Percentiles rank a stretch among this genome's conserved stretches.
These are phyloP conservation scores for Coniochaeta sp. DNA, from an alignment of 2,329 filamentous ascomycete species.

Conservation along the genomic window DNA sequence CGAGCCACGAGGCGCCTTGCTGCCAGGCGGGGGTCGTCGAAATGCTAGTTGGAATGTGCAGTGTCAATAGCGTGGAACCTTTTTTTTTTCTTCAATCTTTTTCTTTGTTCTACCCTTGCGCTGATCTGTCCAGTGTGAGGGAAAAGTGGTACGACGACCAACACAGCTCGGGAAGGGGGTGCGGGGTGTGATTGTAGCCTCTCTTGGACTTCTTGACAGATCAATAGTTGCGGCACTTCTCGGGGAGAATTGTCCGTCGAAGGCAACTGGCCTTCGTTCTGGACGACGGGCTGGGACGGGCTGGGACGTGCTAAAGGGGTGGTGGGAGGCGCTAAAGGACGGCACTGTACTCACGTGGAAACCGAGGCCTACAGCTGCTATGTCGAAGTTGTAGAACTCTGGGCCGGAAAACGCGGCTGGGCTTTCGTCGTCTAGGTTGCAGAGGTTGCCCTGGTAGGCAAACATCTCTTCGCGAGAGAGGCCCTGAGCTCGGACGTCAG, in stretches of 20 bases:
- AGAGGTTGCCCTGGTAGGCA: constrained; percentile 51
- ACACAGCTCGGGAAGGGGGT: neutral
- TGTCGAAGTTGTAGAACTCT: constrained; percentile 63
- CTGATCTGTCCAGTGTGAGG: neutral
- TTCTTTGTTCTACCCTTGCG: neutral
- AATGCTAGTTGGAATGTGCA: constrained; percentile 29
- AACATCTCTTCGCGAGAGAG: constrained; percentile 43
- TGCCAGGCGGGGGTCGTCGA: constrained; percentile 54
- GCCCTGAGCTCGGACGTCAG: constrained; percentile 27
- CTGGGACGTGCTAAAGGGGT: neutral
- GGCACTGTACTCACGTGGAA: constrained; percentile 10
- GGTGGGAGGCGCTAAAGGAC: neutral
- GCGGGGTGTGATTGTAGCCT: neutral
- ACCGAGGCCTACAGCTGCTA: constrained; percentile 44
- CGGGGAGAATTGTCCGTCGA: neutral
- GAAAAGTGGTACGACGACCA: neutral
- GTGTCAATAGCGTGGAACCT: neutral
- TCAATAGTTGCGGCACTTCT: neutral
- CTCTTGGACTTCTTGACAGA: neutral
- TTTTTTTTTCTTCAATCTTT: neutral
- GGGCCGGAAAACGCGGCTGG: constrained; percentile 49
- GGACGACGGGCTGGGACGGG: neutral
- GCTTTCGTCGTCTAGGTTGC: constrained; percentile 33
- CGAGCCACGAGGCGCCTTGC: constrained; percentile 52
- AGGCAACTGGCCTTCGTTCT: neutral